Evolutionary conservation across 768 basidiomycete species (phyloP).

Genomic region (Hebeloma cylindrosporum): DNA sequence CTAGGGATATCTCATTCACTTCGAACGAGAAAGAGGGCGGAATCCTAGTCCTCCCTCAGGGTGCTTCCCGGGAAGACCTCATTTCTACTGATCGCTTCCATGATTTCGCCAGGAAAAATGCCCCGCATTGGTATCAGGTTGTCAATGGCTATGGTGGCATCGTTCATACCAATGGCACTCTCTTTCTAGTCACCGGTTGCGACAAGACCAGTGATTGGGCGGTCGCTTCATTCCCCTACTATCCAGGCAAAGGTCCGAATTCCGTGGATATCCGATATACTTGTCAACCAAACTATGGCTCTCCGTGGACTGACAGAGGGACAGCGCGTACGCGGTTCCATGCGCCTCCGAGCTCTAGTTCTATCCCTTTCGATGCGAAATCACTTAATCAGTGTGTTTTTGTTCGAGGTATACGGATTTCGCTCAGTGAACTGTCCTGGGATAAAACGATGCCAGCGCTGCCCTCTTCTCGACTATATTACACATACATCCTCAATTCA

Average conservation of each 20-base stretch:
- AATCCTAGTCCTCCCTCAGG: conserved; percentile 15
- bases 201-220: conserved; percentile 15
- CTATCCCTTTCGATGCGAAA: background rate
- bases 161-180: conserved; percentile 11
- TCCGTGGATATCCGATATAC: conserved; percentile 1
- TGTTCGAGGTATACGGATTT: conserved; percentile 13
- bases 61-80: conserved; percentile 17
- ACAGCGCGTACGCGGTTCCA: conserved; percentile 7
- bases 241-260: background rate
- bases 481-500: conserved; percentile 9
- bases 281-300: background rate
- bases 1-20: conserved; percentile 1
- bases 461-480: background rate
- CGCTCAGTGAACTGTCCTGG: conserved; percentile 12
- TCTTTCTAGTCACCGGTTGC: conserved; percentile 16
- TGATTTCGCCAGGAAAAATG: conserved; percentile 9
- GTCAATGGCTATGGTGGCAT: conserved; percentile 10
- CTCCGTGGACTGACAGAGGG: conserved; percentile 8
- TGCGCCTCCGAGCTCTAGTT: background rate
- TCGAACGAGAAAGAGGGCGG: conserved; percentile 9
- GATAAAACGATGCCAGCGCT: background rate
- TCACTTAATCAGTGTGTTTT: conserved; percentile 8
- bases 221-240: conserved; percentile 6
- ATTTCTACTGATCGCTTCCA: background rate
- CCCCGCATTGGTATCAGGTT: conserved; percentile 14